Percentiles rank a stretch among this genome's conserved stretches.
phyloP scores from a whole-genome alignment of 306 rosid genomes.

The Prunus mongolica region DNA sequence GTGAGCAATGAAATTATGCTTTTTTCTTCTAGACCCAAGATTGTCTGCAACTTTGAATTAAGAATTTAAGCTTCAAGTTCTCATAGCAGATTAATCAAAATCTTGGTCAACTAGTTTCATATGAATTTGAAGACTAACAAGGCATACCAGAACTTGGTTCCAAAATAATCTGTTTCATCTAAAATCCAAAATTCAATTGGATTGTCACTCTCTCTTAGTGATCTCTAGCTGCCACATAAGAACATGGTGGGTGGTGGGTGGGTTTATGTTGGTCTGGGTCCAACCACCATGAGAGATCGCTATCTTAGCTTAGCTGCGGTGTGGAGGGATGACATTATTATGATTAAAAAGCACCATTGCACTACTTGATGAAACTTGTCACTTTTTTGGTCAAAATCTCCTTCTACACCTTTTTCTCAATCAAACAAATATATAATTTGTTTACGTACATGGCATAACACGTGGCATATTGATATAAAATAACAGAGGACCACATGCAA shows the following conservation, averaged over 20 bases:
- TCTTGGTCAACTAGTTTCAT: too few relatives aligned
- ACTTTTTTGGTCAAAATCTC: slow-evolving; percentile 2
- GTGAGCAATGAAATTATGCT: not conserved
- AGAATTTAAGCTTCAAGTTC: not conserved
- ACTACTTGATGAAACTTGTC: slow-evolving; percentile 9
- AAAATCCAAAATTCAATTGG: not conserved
- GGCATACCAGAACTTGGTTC: too few relatives aligned
- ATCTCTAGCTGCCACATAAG: slow-evolving; percentile 5
- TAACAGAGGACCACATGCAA: not conserved
- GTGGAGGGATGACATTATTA: not conserved
- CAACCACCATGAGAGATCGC: slow-evolving; percentile 25
- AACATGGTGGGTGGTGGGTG: slow-evolving; percentile 10
- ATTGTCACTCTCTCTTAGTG: not conserved
- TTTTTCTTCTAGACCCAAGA: not conserved
- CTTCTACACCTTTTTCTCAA: not conserved
- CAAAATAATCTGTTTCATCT: not conserved
- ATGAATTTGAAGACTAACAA: too few relatives aligned
- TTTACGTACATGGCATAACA: not conserved
- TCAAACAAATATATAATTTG: not conserved
- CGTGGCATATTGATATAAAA: not conserved
- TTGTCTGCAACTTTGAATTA: not conserved
- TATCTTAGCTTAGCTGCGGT: slow-evolving; percentile 9
- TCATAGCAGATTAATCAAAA: too few relatives aligned
- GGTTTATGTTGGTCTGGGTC: slow-evolving; percentile 28
- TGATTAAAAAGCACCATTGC: not conserved